These are phyloP conservation scores for Naegleria fowleri DNA, from an alignment of 208 protist species.

Conservation along the genomic window DNA sequence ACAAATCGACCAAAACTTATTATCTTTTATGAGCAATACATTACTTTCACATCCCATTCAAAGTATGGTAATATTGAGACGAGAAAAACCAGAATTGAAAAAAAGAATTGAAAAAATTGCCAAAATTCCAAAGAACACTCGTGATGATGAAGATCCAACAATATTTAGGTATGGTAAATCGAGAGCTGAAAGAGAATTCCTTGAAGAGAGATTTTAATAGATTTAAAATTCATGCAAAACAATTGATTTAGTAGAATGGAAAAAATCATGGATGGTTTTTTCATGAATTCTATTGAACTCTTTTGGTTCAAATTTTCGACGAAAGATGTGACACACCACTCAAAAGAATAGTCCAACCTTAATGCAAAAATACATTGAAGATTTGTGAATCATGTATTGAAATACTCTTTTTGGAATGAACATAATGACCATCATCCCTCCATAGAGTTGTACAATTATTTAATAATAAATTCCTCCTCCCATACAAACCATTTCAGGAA, in stretches of 20 bases:
- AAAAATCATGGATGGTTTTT: too few species aligned
- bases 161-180: not conserved
- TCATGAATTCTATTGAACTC: too few species aligned
- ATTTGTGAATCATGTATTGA: too few species aligned
- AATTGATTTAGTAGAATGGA: too few species aligned
- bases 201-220: not conserved
- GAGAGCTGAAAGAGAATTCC: not conserved
- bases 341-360: too few species aligned
- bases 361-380: too few species aligned
- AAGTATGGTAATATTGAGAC: not conserved
- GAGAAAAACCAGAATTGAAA: not conserved
- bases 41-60: slow-evolving; percentile 5
- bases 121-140: not conserved
- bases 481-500: not conserved
- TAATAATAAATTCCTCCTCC: not conserved
- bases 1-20: not conserved
- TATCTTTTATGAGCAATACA: not conserved
- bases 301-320: too few species aligned
- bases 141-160: not conserved
- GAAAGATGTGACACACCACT: too few species aligned
- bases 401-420: too few species aligned
- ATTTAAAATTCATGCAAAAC: too few species aligned
- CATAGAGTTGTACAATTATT: too few species aligned
- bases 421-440: too few species aligned
- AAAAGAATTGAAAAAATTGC: not conserved